These are phyloP conservation scores for Sapria himalayana DNA, from an alignment of 345 rosid genomes.

Conservation along the genomic window DNA sequence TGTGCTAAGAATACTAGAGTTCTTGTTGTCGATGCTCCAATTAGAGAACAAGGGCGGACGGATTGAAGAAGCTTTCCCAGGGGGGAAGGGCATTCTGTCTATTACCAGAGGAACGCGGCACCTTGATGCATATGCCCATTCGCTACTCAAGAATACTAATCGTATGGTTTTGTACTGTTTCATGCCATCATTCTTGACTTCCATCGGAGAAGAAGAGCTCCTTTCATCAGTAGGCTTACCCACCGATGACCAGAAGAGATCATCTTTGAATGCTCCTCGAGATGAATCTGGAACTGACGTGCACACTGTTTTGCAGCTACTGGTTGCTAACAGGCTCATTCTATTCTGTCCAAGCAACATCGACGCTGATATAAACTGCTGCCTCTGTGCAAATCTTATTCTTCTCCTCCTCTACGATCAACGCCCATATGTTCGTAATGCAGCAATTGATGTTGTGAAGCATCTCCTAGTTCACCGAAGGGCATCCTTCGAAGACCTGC, in stretches of 20 bases:
- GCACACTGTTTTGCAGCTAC: constrained; percentile 62
- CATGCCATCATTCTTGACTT: constrained; percentile 69
- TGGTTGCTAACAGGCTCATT: constrained; percentile 77
- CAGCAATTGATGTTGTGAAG: constrained; percentile 74
- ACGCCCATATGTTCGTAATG: constrained; percentile 56
- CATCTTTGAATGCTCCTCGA: constrained; percentile 20
- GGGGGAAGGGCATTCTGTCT: constrained; percentile 78
- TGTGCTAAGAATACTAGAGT: constrained; percentile 70
- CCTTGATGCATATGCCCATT: constrained; percentile 78
- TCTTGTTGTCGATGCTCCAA: constrained; percentile 85
- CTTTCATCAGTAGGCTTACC: constrained; percentile 62
- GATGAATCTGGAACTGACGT: constrained; percentile 68
- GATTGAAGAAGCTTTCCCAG: constrained; percentile 75
- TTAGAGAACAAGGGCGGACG: constrained; percentile 94
- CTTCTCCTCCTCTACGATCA: constrained; percentile 71
- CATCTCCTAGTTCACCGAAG: constrained; percentile 76
- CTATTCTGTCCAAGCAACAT: constrained; percentile 90
- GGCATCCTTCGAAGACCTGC: constrained; percentile 76
- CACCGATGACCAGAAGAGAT: constrained; percentile 44
- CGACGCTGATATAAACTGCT: constrained; percentile 84
- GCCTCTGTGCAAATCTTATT: constrained; percentile 70
- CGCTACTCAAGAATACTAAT: constrained; percentile 78
- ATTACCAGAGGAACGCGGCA: constrained; percentile 66
- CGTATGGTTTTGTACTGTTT: constrained; percentile 83
- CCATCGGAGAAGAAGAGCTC: constrained; percentile 71